A percentile compares a stretch with the other conserved stretches of the same genome.
Conservation (phyloP, 306 rosid genomes). For the Acmispon strigosus region DNA sequence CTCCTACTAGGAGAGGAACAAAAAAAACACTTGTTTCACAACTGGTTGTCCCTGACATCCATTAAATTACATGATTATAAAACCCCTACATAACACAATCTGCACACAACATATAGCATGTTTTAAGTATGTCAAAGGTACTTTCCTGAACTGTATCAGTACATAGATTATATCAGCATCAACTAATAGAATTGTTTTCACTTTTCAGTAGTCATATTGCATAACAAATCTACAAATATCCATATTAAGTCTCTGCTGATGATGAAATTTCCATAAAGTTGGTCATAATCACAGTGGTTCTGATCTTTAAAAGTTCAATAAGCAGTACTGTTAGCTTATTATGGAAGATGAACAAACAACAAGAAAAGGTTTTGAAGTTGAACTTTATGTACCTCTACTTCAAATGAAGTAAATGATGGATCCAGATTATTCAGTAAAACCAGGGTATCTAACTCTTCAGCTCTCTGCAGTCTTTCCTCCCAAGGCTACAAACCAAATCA, state of each 20-base stretch:
- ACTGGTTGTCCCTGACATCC: not conserved
- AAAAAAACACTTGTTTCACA: not conserved
- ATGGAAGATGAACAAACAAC: not conserved
- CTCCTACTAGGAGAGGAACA: not conserved
- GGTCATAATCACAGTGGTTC: not conserved
- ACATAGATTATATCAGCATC: not conserved
- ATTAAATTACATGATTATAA: not conserved
- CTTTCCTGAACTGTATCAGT: not conserved
- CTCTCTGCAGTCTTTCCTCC: slow-evolving; percentile 40
- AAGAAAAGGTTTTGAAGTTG: not conserved
- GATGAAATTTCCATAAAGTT: not conserved
- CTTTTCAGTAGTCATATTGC: not conserved
- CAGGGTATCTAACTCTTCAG: slow-evolving; percentile 37
- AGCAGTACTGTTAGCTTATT: not conserved
- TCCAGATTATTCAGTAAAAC: slow-evolving; percentile 55
- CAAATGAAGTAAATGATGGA: slow-evolving; percentile 44
- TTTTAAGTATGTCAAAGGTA: not conserved
- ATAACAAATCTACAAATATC: not conserved
- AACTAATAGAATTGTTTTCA: not conserved
- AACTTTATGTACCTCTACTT: slow-evolving; percentile 42
- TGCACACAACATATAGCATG: not conserved
- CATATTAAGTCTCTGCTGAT: not conserved
- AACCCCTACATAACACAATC: not conserved
- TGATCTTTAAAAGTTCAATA: not conserved
- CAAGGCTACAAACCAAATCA: slow-evolving; percentile 36